These are phyloP conservation scores for Rhizopus sp. DNA, from an alignment of 371 early-diverging fungal species.

Conservation along the genomic window DNA sequence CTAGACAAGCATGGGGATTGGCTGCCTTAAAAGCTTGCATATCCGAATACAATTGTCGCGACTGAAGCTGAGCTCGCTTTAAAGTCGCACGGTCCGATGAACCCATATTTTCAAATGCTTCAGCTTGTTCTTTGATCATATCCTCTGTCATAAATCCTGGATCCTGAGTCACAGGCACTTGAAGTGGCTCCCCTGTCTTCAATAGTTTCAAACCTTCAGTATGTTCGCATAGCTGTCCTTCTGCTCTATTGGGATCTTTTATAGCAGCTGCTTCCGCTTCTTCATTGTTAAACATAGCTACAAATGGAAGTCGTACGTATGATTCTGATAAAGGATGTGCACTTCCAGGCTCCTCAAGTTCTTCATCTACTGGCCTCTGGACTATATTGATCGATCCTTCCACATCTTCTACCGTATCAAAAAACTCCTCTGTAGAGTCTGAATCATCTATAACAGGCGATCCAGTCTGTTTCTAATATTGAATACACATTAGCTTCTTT, in stretches of 20 bases:
- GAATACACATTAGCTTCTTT: not conserved
- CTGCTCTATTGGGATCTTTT: constrained; percentile 30
- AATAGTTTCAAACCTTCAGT: constrained; percentile 32
- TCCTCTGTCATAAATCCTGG: constrained; percentile 90
- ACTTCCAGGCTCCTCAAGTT: constrained; percentile 5
- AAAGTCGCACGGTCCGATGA: constrained; percentile 72
- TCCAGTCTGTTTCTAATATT: not conserved
- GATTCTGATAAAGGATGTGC: not conserved
- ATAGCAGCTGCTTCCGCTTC: constrained; percentile 19
- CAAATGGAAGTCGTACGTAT: constrained; percentile 3
- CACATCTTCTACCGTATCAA: constrained; percentile 22
- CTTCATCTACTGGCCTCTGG: constrained; percentile 5
- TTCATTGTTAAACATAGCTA: constrained; percentile 14
- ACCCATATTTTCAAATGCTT: constrained; percentile 76
- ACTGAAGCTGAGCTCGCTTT: constrained; percentile 78
- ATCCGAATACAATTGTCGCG: constrained; percentile 79
- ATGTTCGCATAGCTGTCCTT: constrained; percentile 36
- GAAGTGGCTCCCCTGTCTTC: constrained; percentile 60
- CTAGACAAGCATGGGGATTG: constrained; percentile 77
- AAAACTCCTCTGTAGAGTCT: constrained; percentile 21
- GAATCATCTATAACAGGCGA: constrained; percentile 12
- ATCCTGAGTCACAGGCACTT: constrained; percentile 77
- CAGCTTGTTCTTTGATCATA: constrained; percentile 81
- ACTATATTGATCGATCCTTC: constrained; percentile 7
- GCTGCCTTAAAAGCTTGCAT: constrained; percentile 89